Evolutionary conservation across 768 basidiomycete species (phyloP).

Genomic region (Phlegmacium glaucopus): DNA sequence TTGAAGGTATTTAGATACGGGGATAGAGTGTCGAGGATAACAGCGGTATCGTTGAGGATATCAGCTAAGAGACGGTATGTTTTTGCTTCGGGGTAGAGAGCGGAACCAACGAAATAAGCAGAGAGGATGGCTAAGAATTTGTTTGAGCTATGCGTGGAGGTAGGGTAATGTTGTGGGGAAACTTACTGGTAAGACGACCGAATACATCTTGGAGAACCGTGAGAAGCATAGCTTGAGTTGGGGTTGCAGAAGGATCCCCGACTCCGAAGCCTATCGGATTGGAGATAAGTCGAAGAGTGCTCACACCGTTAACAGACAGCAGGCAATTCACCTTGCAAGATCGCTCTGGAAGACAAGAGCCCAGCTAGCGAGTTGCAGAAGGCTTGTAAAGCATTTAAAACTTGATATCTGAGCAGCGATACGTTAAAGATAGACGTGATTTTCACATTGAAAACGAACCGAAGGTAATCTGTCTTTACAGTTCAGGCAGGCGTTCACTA

Average conservation of each 20-base stretch:
- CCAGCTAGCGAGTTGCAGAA: slow-evolving; percentile 68
- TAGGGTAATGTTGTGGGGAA: background rate
- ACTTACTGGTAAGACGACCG: slow-evolving; percentile 60
- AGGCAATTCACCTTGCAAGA: slow-evolving; percentile 51
- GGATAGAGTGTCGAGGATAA: slow-evolving; percentile 57
- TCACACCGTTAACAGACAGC: background rate
- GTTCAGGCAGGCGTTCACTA: background rate
- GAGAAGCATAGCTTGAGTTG: slow-evolving; percentile 61
- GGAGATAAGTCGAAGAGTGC: background rate
- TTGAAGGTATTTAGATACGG: slow-evolving; percentile 42
- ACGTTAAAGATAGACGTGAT: background rate
- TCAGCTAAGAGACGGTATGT: slow-evolving; percentile 67
- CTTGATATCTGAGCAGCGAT: slow-evolving; percentile 50
- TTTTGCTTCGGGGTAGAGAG: slow-evolving; percentile 67
- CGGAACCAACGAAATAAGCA: slow-evolving; percentile 61
- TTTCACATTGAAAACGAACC: slow-evolving; percentile 29
- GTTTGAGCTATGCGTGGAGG: background rate
- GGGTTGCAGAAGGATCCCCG: slow-evolving; percentile 62
- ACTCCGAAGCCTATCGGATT: slow-evolving; percentile 55
- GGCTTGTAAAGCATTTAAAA: slow-evolving; percentile 63
- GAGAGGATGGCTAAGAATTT: slow-evolving; percentile 50
- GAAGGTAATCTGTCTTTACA: slow-evolving; percentile 44
- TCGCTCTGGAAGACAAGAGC: slow-evolving; percentile 61
- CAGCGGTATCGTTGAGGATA: slow-evolving; percentile 58
- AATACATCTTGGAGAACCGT: slow-evolving; percentile 65